phyloP scores from a whole-genome alignment of 1,284 basidiomycete species.

The Ganoderma sp. region DNA sequence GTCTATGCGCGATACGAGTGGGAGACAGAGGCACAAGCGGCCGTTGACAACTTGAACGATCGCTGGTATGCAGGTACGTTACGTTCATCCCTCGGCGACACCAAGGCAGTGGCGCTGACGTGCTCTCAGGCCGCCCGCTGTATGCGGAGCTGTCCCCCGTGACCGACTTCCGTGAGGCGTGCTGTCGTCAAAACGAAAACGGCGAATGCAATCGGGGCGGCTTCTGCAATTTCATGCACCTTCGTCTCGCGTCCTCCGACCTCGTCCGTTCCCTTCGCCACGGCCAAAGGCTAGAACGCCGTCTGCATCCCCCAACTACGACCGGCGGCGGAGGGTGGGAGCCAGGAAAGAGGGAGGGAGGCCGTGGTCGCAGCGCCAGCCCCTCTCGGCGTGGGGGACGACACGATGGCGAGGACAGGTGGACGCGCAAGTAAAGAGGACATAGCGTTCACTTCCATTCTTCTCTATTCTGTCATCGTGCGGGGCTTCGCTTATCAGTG shows the following conservation, averaged over 20 bases:
- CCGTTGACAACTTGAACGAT: conserved; percentile 93
- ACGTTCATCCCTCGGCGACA: neutral
- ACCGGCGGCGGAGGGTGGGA: conserved; percentile 80
- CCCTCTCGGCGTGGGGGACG: conserved; percentile 60
- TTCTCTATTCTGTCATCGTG: conserved; percentile 8
- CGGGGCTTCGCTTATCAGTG: conserved; percentile 11
- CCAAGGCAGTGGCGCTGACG: neutral
- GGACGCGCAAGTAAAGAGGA: conserved; percentile 48
- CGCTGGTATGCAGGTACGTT: conserved; percentile 95
- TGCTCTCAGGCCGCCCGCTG: conserved; percentile 79
- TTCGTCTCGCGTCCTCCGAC: conserved; percentile 84
- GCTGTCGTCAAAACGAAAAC: conserved; percentile 97
- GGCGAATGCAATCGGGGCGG: conserved; percentile 96
- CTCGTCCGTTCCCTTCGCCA: conserved; percentile 80
- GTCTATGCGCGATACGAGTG: conserved; percentile 98
- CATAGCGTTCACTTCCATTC: conserved; percentile 6
- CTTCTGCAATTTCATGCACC: conserved; percentile 99
- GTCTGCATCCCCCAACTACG: conserved; percentile 68
- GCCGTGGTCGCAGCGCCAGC: conserved; percentile 73
- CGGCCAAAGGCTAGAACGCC: conserved; percentile 85
- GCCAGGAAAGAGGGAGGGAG: conserved; percentile 68
- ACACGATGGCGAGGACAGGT: conserved; percentile 75
- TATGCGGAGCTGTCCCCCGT: conserved; percentile 99
- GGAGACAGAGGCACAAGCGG: conserved; percentile 96
- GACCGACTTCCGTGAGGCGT: conserved; percentile 98